A percentile compares a stretch with the other conserved stretches of the same genome.
Conservation (phyloP, 2,329 filamentous ascomycete genomes). For the Stagonosporopsis rhizophila region DNA sequence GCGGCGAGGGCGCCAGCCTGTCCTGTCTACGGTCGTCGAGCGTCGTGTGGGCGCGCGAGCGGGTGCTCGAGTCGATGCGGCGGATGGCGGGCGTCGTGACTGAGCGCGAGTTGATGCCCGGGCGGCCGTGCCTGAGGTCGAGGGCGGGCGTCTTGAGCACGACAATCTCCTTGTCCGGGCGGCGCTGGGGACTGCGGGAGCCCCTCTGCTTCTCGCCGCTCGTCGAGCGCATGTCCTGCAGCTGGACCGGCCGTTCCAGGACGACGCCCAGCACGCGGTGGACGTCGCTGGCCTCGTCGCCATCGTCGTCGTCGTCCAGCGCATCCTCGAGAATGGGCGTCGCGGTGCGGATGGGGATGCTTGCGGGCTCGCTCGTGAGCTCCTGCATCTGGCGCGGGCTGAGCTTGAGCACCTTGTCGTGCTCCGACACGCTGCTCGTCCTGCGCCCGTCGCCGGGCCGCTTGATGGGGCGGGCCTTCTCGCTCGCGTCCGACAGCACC, state of each 20-base stretch:
- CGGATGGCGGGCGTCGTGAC: conserved; percentile 48
- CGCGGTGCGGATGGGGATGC: conserved; percentile 58
- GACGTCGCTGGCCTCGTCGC: conserved; percentile 6
- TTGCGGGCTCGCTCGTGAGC: conserved; percentile 61
- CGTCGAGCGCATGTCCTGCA: conserved; percentile 10
- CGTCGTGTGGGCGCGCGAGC: conserved; percentile 39
- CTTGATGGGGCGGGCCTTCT: conserved; percentile 42
- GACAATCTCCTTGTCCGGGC: conserved; percentile 38
- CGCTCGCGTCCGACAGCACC: conserved; percentile 42
- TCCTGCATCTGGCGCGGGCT: conserved; percentile 63
- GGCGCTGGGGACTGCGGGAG: conserved; percentile 20
- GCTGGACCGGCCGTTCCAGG: conserved; percentile 30
- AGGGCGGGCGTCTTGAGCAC: conserved; percentile 38
- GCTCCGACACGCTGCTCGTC: conserved; percentile 47
- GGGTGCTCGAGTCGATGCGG: conserved; percentile 42
- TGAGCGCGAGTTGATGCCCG: conserved; percentile 43
- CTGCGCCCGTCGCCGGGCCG: conserved; percentile 45
- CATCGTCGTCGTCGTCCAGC: conserved; percentile 23
- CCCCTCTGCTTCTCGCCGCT: conserved; percentile 7
- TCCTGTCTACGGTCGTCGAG: conserved; percentile 24
- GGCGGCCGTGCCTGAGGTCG: conserved; percentile 39
- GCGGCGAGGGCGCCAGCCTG: conserved; percentile 49
- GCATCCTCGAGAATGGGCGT: conserved; percentile 48
- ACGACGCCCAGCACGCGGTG: conserved; percentile 30
- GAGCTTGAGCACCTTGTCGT: conserved; percentile 58